Conservation (phyloP, 1,139 yeast genomes). For the Candida labiduridarum region DNA sequence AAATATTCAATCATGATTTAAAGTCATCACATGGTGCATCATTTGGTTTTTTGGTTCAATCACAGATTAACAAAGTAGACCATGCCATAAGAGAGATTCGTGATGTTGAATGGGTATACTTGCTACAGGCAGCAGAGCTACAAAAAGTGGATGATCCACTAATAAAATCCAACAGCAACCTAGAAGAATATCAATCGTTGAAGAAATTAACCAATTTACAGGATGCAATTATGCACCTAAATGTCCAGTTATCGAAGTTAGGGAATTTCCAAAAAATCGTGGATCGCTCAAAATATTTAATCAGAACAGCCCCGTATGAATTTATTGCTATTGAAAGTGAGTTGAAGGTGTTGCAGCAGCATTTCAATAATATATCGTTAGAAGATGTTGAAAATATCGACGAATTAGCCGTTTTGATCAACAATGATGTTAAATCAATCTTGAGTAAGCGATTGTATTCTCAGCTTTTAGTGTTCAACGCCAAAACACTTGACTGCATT, state of each 20-base stretch:
- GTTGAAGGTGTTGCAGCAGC: constrained; percentile 39
- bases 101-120: constrained; percentile 55
- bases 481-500: constrained; percentile 3
- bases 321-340: constrained; percentile 16
- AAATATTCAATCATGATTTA: constrained; percentile 24
- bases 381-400: constrained; percentile 44
- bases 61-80: constrained; percentile 37
- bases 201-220: constrained; percentile 44
- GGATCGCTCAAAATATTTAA: constrained; percentile 20
- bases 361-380: constrained; percentile 42
- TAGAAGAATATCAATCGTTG: constrained; percentile 44
- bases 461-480: constrained; percentile 13
- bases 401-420: constrained; percentile 41
- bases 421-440: constrained; percentile 36
- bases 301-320: constrained; percentile 34
- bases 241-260: constrained; percentile 36
- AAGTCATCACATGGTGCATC: constrained; percentile 32
- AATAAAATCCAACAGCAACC: constrained; percentile 20
- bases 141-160: constrained; percentile 17
- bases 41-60: constrained; percentile 44
- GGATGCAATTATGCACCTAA: constrained; percentile 25
- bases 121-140: constrained; percentile 54
- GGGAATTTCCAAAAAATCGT: constrained; percentile 26
- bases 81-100: constrained; percentile 26
- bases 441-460: constrained; percentile 26